phyloP scores from a whole-genome alignment of 768 basidiomycete genomes.

The Rhodocollybia butyracea region DNA sequence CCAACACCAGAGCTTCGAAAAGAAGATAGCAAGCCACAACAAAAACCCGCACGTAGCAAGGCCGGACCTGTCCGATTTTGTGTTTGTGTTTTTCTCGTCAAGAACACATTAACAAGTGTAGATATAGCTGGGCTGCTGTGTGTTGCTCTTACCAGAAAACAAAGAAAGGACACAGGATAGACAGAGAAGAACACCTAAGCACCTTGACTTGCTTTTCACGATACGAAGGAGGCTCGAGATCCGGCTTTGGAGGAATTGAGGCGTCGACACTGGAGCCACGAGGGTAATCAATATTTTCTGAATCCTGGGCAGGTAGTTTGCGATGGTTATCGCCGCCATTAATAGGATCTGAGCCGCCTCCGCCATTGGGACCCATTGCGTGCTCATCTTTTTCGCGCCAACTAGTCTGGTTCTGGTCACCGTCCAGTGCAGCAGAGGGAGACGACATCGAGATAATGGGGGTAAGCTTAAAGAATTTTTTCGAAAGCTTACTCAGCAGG shows the following conservation, averaged over 20 bases:
- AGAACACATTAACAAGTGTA: neutral
- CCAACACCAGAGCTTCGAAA: slow-evolving; percentile 18
- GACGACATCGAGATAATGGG: neutral
- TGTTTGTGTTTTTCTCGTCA: neutral
- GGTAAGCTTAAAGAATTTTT: neutral
- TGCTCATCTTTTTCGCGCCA: slow-evolving; percentile 33
- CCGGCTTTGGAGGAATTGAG: slow-evolving; percentile 4
- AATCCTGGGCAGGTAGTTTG: neutral
- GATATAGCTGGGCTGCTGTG: neutral
- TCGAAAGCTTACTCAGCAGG: neutral
- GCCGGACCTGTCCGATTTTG: neutral
- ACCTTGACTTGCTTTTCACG: slow-evolving; percentile 85
- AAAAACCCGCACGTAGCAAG: neutral
- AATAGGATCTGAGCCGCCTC: slow-evolving; percentile 20
- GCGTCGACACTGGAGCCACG: slow-evolving; percentile 47
- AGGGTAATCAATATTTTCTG: slow-evolving; percentile 35
- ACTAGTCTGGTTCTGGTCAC: neutral
- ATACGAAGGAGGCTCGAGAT: slow-evolving; percentile 8
- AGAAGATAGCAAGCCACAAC: slow-evolving; percentile 7
- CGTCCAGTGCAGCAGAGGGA: neutral
- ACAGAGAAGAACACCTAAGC: slow-evolving; percentile 60
- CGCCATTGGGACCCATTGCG: slow-evolving; percentile 38
- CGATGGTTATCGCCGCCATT: slow-evolving; percentile 35
- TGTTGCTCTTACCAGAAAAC: slow-evolving; percentile 11
- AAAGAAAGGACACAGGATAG: slow-evolving; percentile 11